phyloP scores from a whole-genome alignment of 768 basidiomycete genomes.

The Lactarius akahatsu region DNA sequence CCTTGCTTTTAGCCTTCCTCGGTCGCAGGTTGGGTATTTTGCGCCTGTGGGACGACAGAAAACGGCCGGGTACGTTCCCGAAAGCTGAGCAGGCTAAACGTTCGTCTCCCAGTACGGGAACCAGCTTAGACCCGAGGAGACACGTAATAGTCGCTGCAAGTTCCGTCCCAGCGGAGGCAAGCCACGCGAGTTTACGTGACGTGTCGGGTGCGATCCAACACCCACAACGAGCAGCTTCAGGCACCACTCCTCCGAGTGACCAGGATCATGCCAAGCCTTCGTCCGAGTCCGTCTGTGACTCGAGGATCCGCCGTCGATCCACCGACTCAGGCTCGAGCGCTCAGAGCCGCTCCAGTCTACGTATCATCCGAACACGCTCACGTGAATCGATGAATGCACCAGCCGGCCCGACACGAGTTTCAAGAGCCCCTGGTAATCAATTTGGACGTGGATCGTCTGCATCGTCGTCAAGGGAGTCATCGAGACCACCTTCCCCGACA shows the following conservation, averaged over 20 bases:
- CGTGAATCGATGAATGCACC: neutral
- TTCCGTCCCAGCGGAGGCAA: neutral
- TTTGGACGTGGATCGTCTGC: neutral
- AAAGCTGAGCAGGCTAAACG: neutral
- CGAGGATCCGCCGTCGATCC: neutral
- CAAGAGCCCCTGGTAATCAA: neutral
- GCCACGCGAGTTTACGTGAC: neutral
- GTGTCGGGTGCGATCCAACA: neutral
- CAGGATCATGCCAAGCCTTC: neutral
- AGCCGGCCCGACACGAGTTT: neutral
- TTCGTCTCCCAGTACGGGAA: neutral
- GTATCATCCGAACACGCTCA: neutral
- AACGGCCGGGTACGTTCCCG: neutral
- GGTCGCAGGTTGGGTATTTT: constrained; percentile 8
- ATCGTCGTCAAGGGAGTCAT: neutral
- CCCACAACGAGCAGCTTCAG: neutral
- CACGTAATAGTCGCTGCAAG: constrained; percentile 5
- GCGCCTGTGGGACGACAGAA: neutral
- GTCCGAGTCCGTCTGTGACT: neutral
- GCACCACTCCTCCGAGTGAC: neutral
- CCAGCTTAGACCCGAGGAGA: neutral
- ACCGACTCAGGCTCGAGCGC: constrained; percentile 1
- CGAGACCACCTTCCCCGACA: constrained; percentile 2
- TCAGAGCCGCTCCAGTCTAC: constrained; percentile 7
- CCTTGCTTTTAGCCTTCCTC: constrained; percentile 8